Percentiles rank a stretch among this genome's conserved stretches.
Evolutionary conservation across 2,329 filamentous ascomycete genomes (phyloP).

Genomic region (Xylariaceae sp.): DNA sequence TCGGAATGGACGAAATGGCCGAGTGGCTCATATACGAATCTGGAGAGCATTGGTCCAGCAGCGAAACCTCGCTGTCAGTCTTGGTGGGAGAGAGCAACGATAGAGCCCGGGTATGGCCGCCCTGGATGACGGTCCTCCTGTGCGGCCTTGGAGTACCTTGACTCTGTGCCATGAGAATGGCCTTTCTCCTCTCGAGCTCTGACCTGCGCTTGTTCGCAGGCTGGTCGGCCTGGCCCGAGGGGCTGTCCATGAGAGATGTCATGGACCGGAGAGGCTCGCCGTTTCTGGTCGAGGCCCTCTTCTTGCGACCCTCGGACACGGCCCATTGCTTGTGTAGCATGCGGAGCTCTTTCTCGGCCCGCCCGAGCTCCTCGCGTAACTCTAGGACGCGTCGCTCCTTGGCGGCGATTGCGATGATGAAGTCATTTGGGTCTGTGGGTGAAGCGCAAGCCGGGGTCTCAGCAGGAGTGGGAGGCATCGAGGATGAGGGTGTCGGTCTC

Average conservation of each 20-base stretch:
- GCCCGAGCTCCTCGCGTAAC: constrained; percentile 78
- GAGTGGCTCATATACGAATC: constrained; percentile 24
- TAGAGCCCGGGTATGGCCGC: constrained; percentile 55
- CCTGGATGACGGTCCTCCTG: constrained; percentile 61
- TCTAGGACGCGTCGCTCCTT: constrained; percentile 90
- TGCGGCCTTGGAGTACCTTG: constrained; percentile 31
- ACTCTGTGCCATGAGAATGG: constrained; percentile 48
- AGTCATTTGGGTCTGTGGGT: constrained; percentile 52
- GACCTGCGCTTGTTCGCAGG: constrained; percentile 32
- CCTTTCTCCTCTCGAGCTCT: constrained; percentile 68
- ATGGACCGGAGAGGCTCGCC: constrained; percentile 47
- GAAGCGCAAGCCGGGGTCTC: constrained; percentile 35
- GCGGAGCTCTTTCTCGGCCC: constrained; percentile 70
- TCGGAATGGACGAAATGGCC: constrained; percentile 28
- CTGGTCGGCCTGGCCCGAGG: constrained; percentile 31
- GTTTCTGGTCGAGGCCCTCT: constrained; percentile 58
- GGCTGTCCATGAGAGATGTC: constrained; percentile 13
- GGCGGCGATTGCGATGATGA: constrained; percentile 83
- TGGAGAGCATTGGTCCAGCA: constrained; percentile 35
- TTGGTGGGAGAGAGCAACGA: constrained; percentile 73
- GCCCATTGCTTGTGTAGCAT: constrained; percentile 81
- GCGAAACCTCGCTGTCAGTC: constrained; percentile 33
- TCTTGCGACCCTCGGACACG: constrained; percentile 66
- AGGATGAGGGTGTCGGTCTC: constrained; percentile 41
- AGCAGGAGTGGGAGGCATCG: constrained; percentile 42